Evolutionary conservation across 2,329 filamentous ascomycete genomes (phyloP).

Genomic region (Penicillium glabrum): DNA sequence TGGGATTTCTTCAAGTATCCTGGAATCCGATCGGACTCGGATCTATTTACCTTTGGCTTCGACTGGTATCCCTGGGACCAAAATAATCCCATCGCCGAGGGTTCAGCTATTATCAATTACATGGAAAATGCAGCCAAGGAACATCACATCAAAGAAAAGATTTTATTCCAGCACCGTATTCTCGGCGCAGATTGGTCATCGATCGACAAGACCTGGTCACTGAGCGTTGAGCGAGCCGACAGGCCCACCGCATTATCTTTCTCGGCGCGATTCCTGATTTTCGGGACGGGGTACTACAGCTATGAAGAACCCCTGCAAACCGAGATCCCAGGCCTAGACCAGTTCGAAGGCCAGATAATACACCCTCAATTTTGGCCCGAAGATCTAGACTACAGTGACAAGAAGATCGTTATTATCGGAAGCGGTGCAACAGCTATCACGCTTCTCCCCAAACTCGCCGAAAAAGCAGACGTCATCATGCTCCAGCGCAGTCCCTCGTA

Average conservation of each 20-base stretch:
- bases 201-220: slow-evolving; percentile 51
- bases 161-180: slow-evolving; percentile 50
- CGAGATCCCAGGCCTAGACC: slow-evolving; percentile 63
- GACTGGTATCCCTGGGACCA: slow-evolving; percentile 64
- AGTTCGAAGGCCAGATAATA: slow-evolving; percentile 61
- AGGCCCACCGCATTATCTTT: slow-evolving; percentile 16
- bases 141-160: slow-evolving; percentile 9
- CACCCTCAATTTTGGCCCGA: slow-evolving; percentile 75
- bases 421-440: slow-evolving; percentile 77
- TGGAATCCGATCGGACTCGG: slow-evolving; percentile 53
- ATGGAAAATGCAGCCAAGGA: slow-evolving; percentile 2
- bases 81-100: slow-evolving; percentile 46
- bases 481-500: slow-evolving; percentile 75
- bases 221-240: slow-evolving; percentile 40
- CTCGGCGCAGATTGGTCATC: slow-evolving; percentile 53
- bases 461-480: slow-evolving; percentile 69
- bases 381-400: slow-evolving; percentile 61
- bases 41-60: slow-evolving; percentile 61
- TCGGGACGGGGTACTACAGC: slow-evolving; percentile 68
- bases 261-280: slow-evolving; percentile 50
- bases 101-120: slow-evolving; percentile 18
- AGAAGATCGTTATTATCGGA: slow-evolving; percentile 69
- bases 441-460: slow-evolving; percentile 65
- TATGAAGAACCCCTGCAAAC: slow-evolving; percentile 62
- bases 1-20: slow-evolving; percentile 56